A percentile compares a stretch with the other conserved stretches of the same genome.
phyloP scores from a whole-genome alignment of 306 rosid species.

The Lathyrus tuberosus region DNA sequence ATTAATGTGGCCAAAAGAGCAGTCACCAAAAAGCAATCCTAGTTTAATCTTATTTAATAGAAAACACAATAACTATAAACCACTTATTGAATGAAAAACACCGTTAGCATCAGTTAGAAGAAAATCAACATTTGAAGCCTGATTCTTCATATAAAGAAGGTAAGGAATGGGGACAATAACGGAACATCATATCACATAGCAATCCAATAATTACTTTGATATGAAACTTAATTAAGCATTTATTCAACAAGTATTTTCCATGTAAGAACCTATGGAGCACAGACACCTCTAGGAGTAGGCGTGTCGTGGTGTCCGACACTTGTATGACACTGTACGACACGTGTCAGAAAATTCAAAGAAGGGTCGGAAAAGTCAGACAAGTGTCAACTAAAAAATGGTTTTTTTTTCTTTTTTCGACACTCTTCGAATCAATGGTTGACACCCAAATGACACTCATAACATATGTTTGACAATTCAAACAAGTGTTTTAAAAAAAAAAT shows the following conservation, averaged over 20 bases:
- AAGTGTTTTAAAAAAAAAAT: no score
- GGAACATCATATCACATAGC: constrained; percentile 26
- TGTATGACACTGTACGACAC: no score
- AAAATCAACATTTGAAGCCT: constrained; percentile 65
- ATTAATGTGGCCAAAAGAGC: constrained; percentile 29
- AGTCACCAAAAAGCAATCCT: constrained; percentile 33
- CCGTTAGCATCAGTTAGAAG: constrained; percentile 77
- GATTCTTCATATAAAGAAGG: constrained; percentile 56
- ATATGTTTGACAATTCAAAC: no score
- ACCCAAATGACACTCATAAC: no score
- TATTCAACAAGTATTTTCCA: not conserved
- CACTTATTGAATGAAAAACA: constrained; percentile 79
- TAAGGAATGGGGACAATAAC: constrained; percentile 20
- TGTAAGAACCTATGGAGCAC: no score
- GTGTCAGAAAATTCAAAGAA: no score
- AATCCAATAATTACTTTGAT: not conserved
- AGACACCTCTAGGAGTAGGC: no score
- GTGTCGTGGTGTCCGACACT: no score
- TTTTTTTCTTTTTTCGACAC: no score
- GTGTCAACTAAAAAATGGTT: no score
- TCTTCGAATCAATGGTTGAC: no score
- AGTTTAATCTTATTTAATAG: constrained; percentile 22
- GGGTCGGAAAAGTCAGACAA: no score
- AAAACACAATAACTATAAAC: constrained; percentile 43
- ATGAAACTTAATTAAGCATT: not conserved